A percentile compares a stretch with the other conserved stretches of the same genome.
Evolutionary conservation across 1,284 basidiomycete species (phyloP).

Genomic region (Tilletia indica): DNA sequence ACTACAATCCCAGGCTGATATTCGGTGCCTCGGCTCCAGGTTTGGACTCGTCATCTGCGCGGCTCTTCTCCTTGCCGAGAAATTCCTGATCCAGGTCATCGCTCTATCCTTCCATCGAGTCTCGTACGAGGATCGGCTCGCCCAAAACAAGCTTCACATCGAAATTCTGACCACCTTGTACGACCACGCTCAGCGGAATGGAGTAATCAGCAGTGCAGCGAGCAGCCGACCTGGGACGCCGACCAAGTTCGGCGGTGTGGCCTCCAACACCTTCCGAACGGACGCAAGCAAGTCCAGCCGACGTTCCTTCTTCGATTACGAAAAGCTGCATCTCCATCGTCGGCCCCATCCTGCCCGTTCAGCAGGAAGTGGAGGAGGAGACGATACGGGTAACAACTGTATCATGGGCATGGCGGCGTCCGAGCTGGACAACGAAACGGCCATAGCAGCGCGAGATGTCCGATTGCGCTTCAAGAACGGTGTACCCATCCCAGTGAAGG

Average conservation of each 20-base stretch:
- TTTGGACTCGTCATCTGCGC: conserved; percentile 75
- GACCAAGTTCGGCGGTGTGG: not conserved
- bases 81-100: conserved; percentile 74
- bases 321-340: conserved; percentile 1
- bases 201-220: not conserved
- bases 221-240: conserved; percentile 16
- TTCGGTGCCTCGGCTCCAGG: conserved; percentile 61
- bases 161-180: conserved; percentile 74
- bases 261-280: not conserved
- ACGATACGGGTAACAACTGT: conserved; percentile 58
- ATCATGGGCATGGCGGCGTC: conserved; percentile 61
- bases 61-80: conserved; percentile 74
- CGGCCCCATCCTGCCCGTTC: not conserved
- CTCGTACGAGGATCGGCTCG: conserved; percentile 81
- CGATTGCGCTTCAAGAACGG: conserved; percentile 52
- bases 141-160: conserved; percentile 78
- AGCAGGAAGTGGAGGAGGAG: conserved; percentile 17
- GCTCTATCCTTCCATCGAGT: conserved; percentile 76
- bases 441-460: conserved; percentile 1
- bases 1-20: conserved; percentile 60
- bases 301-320: conserved; percentile 60
- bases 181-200: conserved; percentile 59
- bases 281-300: not conserved
- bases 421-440: conserved; percentile 60
- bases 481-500: conserved; percentile 74